phyloP scores from a whole-genome alignment of 2,329 filamentous ascomycete genomes.

The Penicillium sp. region DNA sequence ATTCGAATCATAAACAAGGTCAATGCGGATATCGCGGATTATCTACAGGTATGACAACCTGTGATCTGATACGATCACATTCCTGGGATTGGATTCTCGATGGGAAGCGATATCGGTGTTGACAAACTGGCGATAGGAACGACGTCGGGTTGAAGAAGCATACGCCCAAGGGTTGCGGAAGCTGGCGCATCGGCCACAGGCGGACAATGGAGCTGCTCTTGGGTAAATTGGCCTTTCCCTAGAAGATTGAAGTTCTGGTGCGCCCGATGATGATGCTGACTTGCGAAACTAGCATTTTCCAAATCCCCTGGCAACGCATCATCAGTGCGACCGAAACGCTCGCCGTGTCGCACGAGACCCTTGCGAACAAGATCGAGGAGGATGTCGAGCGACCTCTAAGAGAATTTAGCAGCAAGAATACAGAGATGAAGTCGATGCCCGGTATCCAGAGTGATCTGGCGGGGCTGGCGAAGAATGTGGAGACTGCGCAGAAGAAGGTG shows the following conservation, averaged over 20 bases:
- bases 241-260: neutral
- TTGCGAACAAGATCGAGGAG: constrained; percentile 77
- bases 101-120: constrained; percentile 8
- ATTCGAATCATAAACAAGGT: constrained; percentile 81
- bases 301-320: constrained; percentile 85
- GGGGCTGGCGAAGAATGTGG: constrained; percentile 78
- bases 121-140: constrained; percentile 62
- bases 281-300: constrained; percentile 67
- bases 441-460: constrained; percentile 78
- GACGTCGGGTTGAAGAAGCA: constrained; percentile 83
- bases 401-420: constrained; percentile 66
- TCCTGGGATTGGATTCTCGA: constrained; percentile 8
- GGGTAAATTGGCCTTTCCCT: constrained; percentile 61
- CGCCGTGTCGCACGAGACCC: constrained; percentile 76
- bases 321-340: constrained; percentile 74
- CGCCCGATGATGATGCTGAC: constrained; percentile 14
- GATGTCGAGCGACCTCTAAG: constrained; percentile 85
- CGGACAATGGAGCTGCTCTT: constrained; percentile 74
- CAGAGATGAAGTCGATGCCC: constrained; percentile 74
- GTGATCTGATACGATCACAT: constrained; percentile 5
- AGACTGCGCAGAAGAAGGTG: constrained; percentile 77
- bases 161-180: constrained; percentile 81
- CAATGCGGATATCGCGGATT: constrained; percentile 91
- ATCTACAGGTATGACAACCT: constrained; percentile 72
- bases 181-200: constrained; percentile 69